phyloP scores from a whole-genome alignment of 345 rosid species.

The Citrus sinensis region DNA sequence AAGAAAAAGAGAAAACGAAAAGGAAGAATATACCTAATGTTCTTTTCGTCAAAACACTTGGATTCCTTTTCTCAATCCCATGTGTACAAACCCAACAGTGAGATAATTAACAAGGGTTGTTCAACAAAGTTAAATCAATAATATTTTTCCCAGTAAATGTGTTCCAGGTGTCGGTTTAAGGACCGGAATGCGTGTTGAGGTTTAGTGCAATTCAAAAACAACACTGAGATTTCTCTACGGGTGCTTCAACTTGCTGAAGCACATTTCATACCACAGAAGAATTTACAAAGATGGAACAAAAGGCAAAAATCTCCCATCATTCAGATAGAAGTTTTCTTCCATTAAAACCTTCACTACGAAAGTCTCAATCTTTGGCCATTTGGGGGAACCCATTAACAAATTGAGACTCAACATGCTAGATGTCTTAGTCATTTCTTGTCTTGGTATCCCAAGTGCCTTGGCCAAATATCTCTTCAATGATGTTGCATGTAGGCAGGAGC shows the following conservation, averaged over 20 bases:
- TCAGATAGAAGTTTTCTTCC: conserved; percentile 8
- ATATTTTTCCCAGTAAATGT: neutral
- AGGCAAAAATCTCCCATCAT: conserved; percentile 6
- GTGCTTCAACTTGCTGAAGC: neutral
- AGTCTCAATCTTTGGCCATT: neutral
- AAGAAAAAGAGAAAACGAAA: neutral
- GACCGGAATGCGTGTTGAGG: neutral
- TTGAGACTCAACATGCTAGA: conserved; percentile 8
- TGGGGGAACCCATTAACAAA: neutral
- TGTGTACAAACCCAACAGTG: neutral
- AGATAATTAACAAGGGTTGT: neutral
- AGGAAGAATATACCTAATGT: neutral
- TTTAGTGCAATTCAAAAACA: neutral
- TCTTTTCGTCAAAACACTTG: neutral
- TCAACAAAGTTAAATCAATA: neutral
- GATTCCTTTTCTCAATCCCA: neutral
- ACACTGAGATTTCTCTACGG: neutral
- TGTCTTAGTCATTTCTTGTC: conserved; percentile 27
- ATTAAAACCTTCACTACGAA: neutral
- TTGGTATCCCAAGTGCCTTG: conserved; percentile 36
- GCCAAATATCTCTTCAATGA: conserved; percentile 64
- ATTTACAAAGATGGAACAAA: neutral
- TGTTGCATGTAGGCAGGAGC: conserved; percentile 48
- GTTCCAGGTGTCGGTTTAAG: neutral
- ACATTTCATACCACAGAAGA: conserved; percentile 10